Evolutionary conservation across 2,329 filamentous ascomycete genomes (phyloP).

Genomic region (Hymenoscyphus repandus): DNA sequence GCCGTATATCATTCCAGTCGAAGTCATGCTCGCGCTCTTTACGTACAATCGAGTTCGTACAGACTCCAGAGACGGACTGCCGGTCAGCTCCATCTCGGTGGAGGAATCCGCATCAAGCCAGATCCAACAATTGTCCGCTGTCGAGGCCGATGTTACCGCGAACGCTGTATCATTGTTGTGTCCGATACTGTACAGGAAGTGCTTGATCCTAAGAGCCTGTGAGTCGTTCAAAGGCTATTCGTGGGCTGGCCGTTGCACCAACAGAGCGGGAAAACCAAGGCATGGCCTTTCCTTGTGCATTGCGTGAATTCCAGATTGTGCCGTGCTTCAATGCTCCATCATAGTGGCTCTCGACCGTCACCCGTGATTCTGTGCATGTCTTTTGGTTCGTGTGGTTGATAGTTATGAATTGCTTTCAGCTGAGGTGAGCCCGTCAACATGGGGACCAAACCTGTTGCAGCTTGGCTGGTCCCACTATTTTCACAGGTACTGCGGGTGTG

Average conservation of each 20-base stretch:
- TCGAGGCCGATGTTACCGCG: not conserved
- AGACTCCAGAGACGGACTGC: not conserved
- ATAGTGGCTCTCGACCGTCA: too few species aligned
- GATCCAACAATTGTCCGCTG: not conserved
- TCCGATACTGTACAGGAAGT: not conserved
- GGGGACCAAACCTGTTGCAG: too few species aligned
- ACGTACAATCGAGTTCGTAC: not conserved
- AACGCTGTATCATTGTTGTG: not conserved
- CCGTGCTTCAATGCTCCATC: too few species aligned
- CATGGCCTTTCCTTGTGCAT: too few species aligned
- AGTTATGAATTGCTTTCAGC: too few species aligned
- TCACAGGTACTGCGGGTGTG: too few species aligned
- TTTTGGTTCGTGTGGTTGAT: too few species aligned
- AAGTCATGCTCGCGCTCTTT: not conserved
- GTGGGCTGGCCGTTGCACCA: not conserved
- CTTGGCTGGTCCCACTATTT: too few species aligned
- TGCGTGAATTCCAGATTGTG: too few species aligned
- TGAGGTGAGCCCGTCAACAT: too few species aligned
- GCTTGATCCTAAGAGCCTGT: not conserved
- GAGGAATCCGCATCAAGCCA: not conserved
- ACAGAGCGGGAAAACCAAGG: not conserved
- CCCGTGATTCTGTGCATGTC: too few species aligned
- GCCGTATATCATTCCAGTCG: conserved; percentile 5
- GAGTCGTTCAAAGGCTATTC: not conserved
- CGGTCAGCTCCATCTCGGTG: not conserved